These are phyloP conservation scores for Taphrina wiesneri DNA, from an alignment of 1,139 yeast species.

Conservation along the genomic window DNA sequence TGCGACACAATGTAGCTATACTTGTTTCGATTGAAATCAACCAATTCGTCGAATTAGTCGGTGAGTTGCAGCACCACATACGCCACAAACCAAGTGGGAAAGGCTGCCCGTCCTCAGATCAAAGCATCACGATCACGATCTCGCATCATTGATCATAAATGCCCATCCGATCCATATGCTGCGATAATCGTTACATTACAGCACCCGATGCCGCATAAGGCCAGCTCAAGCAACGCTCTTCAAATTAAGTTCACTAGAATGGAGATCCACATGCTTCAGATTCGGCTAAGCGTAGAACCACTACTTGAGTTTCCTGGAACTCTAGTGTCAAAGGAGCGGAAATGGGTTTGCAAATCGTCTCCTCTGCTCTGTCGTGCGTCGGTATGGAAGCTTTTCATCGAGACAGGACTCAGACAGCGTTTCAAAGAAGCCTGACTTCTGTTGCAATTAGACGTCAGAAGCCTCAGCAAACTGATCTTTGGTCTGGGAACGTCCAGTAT, in stretches of 20 bases:
- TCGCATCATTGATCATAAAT: no score
- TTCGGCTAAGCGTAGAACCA: background rate
- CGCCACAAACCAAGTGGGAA: background rate
- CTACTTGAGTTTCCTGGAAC: background rate
- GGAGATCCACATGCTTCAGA: background rate
- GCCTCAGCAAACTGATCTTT: background rate
- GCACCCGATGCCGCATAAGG: no score
- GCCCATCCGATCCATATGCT: no score
- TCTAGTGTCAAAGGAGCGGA: background rate
- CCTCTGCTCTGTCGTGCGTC: background rate
- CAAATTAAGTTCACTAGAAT: no score
- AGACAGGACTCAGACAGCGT: background rate
- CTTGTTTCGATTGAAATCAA: no score
- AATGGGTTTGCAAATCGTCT: background rate
- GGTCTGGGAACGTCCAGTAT: background rate
- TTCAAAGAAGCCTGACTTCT: background rate
- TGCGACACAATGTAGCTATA: background rate
- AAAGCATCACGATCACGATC: no score
- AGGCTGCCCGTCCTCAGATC: background rate
- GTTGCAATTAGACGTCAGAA: background rate
- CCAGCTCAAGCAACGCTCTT: no score
- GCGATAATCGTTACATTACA: no score
- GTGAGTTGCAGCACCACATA: background rate
- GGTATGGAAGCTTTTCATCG: background rate
- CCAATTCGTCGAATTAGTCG: background rate